phyloP scores from a whole-genome alignment of 1,284 basidiomycete species.

The Stygiomarasmius scandens region DNA sequence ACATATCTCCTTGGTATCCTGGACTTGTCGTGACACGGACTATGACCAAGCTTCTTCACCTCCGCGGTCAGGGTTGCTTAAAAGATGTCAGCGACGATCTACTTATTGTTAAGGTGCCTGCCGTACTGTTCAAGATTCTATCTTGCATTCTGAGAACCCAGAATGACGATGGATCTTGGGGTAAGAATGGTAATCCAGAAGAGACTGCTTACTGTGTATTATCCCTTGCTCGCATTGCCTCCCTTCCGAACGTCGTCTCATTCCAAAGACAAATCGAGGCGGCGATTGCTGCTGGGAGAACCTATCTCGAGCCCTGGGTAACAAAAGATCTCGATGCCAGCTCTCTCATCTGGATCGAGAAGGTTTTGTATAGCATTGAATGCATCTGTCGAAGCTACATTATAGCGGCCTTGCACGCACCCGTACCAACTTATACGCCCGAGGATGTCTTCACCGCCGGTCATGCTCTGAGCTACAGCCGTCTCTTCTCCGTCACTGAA shows the following conservation, averaged over 20 bases:
- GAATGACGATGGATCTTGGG: conserved; percentile 8
- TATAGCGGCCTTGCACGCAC: conserved; percentile 1
- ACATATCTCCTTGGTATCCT: conserved; percentile 7
- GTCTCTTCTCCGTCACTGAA: not conserved
- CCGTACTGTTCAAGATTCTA: conserved; percentile 1
- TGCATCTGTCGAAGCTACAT: conserved; percentile 3
- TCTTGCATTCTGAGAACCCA: conserved; percentile 2
- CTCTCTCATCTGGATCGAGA: conserved; percentile 3
- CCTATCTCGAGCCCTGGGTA: conserved; percentile 3
- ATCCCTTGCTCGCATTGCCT: conserved; percentile 2
- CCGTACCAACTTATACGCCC: not conserved
- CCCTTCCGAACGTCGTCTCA: not conserved
- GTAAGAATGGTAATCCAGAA: conserved; percentile 3
- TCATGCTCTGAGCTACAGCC: not conserved
- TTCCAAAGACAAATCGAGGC: not conserved
- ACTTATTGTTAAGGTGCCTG: conserved; percentile 1
- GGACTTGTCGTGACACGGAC: not conserved
- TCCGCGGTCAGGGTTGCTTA: not conserved
- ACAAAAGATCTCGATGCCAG: not conserved
- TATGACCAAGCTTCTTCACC: not conserved
- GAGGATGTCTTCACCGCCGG: not conserved
- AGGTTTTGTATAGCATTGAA: conserved; percentile 5
- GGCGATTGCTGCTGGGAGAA: not conserved
- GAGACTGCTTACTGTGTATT: conserved; percentile 6
- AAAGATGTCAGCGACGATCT: conserved; percentile 3